Conservation (phyloP, 331 rosid genomes). For the Rosa hybrid region DNA sequence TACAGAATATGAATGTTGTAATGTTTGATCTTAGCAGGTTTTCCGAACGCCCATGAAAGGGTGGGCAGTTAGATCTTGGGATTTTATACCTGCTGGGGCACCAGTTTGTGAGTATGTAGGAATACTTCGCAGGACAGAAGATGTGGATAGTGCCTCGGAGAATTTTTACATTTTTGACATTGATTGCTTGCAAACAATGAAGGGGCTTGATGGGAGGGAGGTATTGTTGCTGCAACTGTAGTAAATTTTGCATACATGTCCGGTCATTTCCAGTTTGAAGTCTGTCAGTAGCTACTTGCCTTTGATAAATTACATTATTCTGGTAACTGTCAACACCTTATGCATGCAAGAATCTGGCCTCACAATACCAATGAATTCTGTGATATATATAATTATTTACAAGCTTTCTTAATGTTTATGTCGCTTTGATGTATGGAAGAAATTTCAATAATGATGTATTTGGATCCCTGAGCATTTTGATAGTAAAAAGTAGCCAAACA, state of each 20-base stretch:
- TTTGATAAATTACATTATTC: neutral
- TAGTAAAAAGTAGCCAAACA: neutral
- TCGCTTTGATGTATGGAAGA: neutral
- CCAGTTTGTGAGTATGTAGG: conserved; percentile 95
- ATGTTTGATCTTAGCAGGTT: conserved; percentile 49
- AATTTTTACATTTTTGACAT: conserved; percentile 90
- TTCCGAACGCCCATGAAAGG: conserved; percentile 90
- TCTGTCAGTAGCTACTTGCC: neutral
- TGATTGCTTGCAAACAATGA: conserved; percentile 92
- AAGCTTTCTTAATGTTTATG: neutral
- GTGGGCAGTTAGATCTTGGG: conserved; percentile 99
- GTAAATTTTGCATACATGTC: neutral
- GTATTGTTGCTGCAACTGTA: conserved; percentile 34
- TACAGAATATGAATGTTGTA: neutral
- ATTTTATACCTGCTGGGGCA: conserved; percentile 96
- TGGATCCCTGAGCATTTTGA: neutral
- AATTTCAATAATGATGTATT: neutral
- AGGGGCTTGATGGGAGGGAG: conserved; percentile 95
- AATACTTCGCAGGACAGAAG: conserved; percentile 70
- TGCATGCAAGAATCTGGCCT: neutral
- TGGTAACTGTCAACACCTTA: too few relatives aligned
- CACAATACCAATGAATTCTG: neutral
- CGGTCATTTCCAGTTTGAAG: neutral
- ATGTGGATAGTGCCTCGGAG: conserved; percentile 58
- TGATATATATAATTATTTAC: neutral